Base-by-base conservation (phyloP, 2,329 filamentous ascomycete species). In the Ascocoryne sarcoides region DNA sequence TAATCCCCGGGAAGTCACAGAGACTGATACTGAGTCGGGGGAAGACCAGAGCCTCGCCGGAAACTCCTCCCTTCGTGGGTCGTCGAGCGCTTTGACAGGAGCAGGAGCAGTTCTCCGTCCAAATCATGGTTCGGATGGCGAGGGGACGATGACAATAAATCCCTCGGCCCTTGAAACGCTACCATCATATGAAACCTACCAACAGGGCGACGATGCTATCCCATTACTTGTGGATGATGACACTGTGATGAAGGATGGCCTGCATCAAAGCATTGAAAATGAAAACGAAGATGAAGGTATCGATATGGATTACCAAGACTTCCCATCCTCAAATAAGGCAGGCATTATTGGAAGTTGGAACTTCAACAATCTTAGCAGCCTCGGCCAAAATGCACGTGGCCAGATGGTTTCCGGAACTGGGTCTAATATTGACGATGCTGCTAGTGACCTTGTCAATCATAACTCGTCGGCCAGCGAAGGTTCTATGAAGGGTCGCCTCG, bases 21-120 rank as follows among this genome's bases (percentile, higher is more conserved):
- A 64, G 30, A 62, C 65, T 50, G 66, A 67, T 47, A 68, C 70
- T 51, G 63, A 57, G 37, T 65, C 77, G 81, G 85, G 86, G 82
- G 85, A 93, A 82, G 86, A 76, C 66, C 78, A 69, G 78, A 82
- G 83, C 76, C 84, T 87, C 82, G 84, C 73, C 81, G 81, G 65
- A 65, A 70, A 73, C 78, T 87, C 77, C 77, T 90, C 81, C 80
- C 82, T 70, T 72, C 79, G 69, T 90, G 86, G 85, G 76, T 90
- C 80, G 82, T 85, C 84, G 85, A 87, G 82, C 83, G 82, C 76
- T 76, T 85, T 75, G 73, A 73, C 63, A 74, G 79, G 70, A 85
- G 79, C 70, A 75, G 83, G 65, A 86, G 82, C 71, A 79, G 76
- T 64, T 83, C 79, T 63, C 77, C 80, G 60, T 71, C 71, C 60